These are phyloP conservation scores for Ilex paraguariensis DNA, from an alignment of 305 asterid species.

Conservation along the genomic window DNA sequence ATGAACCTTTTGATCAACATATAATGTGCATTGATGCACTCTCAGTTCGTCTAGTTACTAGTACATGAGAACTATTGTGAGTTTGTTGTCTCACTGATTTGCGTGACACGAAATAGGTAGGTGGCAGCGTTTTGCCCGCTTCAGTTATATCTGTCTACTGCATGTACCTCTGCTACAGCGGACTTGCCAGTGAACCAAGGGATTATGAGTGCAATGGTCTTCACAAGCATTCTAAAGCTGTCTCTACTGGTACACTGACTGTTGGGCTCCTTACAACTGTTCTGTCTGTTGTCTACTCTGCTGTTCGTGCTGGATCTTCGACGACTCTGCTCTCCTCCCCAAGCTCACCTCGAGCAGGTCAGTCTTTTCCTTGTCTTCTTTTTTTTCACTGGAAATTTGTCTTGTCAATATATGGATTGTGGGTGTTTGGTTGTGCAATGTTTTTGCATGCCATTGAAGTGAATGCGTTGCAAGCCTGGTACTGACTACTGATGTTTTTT, in stretches of 20 bases:
- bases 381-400: neutral
- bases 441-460: no score
- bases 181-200: constrained; percentile 95
- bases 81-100: neutral
- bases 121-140: constrained; percentile 89
- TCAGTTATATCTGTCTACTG: constrained; percentile 85
- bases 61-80: neutral
- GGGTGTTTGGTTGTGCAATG: no score
- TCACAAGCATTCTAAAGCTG: constrained; percentile 86
- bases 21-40: no score
- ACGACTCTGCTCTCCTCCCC: constrained; percentile 90
- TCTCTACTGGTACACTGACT: constrained; percentile 66
- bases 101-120: constrained; percentile 37
- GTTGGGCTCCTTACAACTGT: constrained; percentile 80
- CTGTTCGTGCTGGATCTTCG: constrained; percentile 96
- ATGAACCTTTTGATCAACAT: no score
- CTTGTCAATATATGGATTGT: neutral
- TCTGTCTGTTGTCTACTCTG: constrained; percentile 87
- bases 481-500: no score
- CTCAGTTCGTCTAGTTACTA: no score
- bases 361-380: neutral
- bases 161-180: constrained; percentile 94
- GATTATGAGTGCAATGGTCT: constrained; percentile 90
- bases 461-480: no score
- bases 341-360: constrained; percentile 88